phyloP scores from a whole-genome alignment of 305 asterid species.

The Fraxinus paxiana region DNA sequence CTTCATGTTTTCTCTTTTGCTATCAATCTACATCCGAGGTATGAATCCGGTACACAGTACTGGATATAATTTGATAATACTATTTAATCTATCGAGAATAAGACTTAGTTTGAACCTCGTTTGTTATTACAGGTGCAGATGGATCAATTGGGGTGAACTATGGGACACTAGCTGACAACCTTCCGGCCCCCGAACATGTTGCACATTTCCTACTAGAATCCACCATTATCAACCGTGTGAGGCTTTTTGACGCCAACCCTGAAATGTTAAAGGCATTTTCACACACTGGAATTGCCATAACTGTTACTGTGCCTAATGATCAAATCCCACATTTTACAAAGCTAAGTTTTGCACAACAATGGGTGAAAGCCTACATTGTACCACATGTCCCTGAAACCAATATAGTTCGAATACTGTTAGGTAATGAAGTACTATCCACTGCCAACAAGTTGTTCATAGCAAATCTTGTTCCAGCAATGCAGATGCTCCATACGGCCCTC shows the following conservation, averaged over 20 bases:
- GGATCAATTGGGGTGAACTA: conserved; percentile 61
- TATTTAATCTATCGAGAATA: not conserved
- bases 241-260: conserved; percentile 55
- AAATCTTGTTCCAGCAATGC: conserved; percentile 65
- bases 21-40: conserved; percentile 36
- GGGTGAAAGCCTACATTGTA: conserved; percentile 44
- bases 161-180: conserved; percentile 66
- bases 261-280: conserved; percentile 58
- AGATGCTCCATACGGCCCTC: conserved; percentile 48
- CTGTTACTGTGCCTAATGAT: conserved; percentile 47
- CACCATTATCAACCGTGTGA: conserved; percentile 55
- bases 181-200: conserved; percentile 58
- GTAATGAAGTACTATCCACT: conserved; percentile 61
- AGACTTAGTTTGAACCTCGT: not conserved
- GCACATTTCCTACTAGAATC: conserved; percentile 47
- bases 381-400: conserved; percentile 49
- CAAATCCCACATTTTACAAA: conserved; percentile 47
- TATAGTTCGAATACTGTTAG: conserved; percentile 54
- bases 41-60: not conserved
- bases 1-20: conserved; percentile 21
- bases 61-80: not conserved
- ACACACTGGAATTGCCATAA: conserved; percentile 47
- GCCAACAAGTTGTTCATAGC: conserved; percentile 40
- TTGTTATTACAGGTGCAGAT: conserved; percentile 34
- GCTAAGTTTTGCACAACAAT: conserved; percentile 39